A percentile compares a stretch with the other conserved stretches of the same genome.
phyloP scores from a whole-genome alignment of 164 flowering plant species.

The Tetrastigma voinierianum region DNA sequence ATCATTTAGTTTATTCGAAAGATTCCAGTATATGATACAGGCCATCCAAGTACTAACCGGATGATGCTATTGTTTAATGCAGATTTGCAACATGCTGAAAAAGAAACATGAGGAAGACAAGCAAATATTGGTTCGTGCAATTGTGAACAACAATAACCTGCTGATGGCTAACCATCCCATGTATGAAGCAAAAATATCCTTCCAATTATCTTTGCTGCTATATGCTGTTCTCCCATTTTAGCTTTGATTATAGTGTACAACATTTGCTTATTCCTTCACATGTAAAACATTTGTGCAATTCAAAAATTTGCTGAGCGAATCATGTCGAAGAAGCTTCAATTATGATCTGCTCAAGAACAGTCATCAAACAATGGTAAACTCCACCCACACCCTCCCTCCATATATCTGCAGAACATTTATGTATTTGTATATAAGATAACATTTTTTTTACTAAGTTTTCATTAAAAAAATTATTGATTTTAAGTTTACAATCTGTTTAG shows the following conservation, averaged over 20 bases:
- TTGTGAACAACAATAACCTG: conserved; percentile 80
- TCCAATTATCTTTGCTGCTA: conserved; percentile 10
- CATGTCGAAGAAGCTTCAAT: conserved; percentile 33
- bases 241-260: neutral
- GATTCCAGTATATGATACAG: too few relatives aligned
- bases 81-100: conserved; percentile 81
- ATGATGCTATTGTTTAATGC: conserved; percentile 24
- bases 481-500: too few relatives aligned
- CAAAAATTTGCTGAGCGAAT: conserved; percentile 49
- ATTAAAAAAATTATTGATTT: too few relatives aligned
- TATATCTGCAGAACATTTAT: neutral
- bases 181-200: conserved; percentile 84
- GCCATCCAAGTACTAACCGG: neutral
- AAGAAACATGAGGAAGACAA: conserved; percentile 95
- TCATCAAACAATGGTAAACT: neutral
- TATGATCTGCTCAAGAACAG: conserved; percentile 4
- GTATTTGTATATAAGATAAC: too few relatives aligned
- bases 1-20: too few relatives aligned
- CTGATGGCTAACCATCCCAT: conserved; percentile 84
- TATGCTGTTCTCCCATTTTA: neutral
- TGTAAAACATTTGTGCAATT: conserved; percentile 42
- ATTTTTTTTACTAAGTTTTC: too few relatives aligned
- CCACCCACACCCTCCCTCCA: neutral
- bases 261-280: conserved; percentile 36
- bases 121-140: conserved; percentile 76